phyloP scores from a whole-genome alignment of 495 filamentous ascomycete genomes.

The Aspergillus nidulans region DNA sequence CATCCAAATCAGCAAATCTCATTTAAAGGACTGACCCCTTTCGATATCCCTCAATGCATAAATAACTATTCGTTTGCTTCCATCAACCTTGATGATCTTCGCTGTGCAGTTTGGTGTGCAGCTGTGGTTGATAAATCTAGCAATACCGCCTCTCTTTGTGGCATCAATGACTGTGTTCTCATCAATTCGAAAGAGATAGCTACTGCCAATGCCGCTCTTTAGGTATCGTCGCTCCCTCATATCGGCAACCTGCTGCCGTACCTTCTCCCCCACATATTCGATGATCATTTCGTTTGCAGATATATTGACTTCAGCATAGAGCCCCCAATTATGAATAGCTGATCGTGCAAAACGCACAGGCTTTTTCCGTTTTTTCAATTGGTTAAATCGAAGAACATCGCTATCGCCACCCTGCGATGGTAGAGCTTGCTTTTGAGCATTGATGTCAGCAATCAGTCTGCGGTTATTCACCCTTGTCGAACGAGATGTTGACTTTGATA shows the following conservation, averaged over 20 bases:
- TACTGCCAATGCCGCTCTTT: conserved; percentile 94
- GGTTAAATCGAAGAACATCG: conserved; percentile 93
- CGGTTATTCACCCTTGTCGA: conserved; percentile 93
- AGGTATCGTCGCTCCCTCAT: conserved; percentile 87
- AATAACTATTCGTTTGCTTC: conserved; percentile 98
- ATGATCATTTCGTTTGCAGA: conserved; percentile 99
- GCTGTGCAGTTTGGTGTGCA: conserved; percentile 98
- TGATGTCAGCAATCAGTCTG: conserved; percentile 87
- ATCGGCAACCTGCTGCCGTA: conserved; percentile 93
- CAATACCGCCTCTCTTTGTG: conserved; percentile 96
- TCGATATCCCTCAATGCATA: conserved; percentile 94
- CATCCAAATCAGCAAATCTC: background rate
- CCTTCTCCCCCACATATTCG: conserved; percentile 97
- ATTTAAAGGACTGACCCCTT: conserved; percentile 63
- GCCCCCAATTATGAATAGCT: conserved; percentile 97
- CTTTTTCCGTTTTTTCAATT: conserved; percentile 99
- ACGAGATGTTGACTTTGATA: conserved; percentile 74
- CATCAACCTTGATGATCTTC: conserved; percentile 99
- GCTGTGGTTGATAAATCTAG: conserved; percentile 97
- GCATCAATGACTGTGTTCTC: conserved; percentile 97
- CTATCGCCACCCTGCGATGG: conserved; percentile 64
- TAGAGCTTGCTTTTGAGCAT: conserved; percentile 84
- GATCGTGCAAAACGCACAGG: conserved; percentile 96
- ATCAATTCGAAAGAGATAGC: conserved; percentile 96
- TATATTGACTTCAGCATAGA: conserved; percentile 97